Evolutionary conservation across 257 asterid genomes (phyloP).

Genomic region (Petunia secreta): DNA sequence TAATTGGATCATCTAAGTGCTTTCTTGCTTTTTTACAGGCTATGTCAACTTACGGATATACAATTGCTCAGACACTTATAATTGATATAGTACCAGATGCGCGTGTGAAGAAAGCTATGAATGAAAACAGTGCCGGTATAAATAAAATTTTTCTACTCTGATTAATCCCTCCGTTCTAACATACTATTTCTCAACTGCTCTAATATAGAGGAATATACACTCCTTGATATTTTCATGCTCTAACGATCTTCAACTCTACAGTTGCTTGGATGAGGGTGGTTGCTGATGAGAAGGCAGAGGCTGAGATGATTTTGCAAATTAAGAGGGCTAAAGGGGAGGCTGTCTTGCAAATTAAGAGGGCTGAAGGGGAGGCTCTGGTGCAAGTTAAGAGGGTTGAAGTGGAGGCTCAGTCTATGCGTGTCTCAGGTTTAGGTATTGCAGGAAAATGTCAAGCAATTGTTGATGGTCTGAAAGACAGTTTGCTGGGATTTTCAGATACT

Average conservation of each 20-base stretch:
- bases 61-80: constrained; percentile 82
- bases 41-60: constrained; percentile 85
- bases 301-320: constrained; percentile 77
- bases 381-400: no score
- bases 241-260: constrained; percentile 35
- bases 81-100: constrained; percentile 88
- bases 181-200: background rate
- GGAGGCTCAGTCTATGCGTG: constrained; percentile 75
- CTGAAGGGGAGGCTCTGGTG: no score
- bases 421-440: constrained; percentile 81
- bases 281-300: constrained; percentile 88
- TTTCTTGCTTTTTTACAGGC: constrained; percentile 51
- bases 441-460: constrained; percentile 94
- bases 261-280: constrained; percentile 88
- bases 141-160: constrained; percentile 7
- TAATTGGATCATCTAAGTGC: background rate
- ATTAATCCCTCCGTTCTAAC: background rate
- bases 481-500: constrained; percentile 72
- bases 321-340: constrained; percentile 96
- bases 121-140: constrained; percentile 82
- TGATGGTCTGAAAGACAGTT: constrained; percentile 85
- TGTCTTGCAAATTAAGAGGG: no score
- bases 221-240: constrained; percentile 1
- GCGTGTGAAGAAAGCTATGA: constrained; percentile 89
- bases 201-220: background rate